phyloP scores from a whole-genome alignment of 208 protist genomes.

The Trypanosoma avium region DNA sequence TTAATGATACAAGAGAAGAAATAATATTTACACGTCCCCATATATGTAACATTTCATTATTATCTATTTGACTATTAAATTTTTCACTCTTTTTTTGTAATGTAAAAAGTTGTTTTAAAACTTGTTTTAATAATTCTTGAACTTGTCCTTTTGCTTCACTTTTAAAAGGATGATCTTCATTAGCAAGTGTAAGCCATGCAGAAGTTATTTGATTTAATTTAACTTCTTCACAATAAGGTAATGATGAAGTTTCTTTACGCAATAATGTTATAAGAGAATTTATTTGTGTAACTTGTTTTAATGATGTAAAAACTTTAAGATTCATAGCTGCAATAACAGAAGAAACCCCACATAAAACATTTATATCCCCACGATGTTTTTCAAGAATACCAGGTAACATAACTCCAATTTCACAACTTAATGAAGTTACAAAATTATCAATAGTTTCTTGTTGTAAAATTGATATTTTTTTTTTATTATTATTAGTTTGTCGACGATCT shows the following conservation, averaged over 20 bases:
- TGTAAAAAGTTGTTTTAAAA: slow-evolving; percentile 42
- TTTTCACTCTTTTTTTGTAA: not conserved
- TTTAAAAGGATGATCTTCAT: slow-evolving; percentile 56
- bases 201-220: slow-evolving; percentile 37
- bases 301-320: slow-evolving; percentile 51
- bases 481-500: slow-evolving; percentile 14
- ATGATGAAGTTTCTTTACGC: slow-evolving; percentile 39
- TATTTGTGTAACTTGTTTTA: slow-evolving; percentile 38
- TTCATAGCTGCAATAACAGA: slow-evolving; percentile 54
- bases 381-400: slow-evolving; percentile 50
- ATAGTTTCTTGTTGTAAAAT: slow-evolving; percentile 18
- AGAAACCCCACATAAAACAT: slow-evolving; percentile 45
- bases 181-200: slow-evolving; percentile 67
- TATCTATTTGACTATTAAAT: not conserved
- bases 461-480: slow-evolving; percentile 2
- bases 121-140: slow-evolving; percentile 57
- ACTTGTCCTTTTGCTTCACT: slow-evolving; percentile 68
- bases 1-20: slow-evolving; percentile 45
- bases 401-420: slow-evolving; percentile 54
- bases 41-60: slow-evolving; percentile 27
- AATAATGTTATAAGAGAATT: slow-evolving; percentile 56
- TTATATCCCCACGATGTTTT: slow-evolving; percentile 45
- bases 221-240: slow-evolving; percentile 27
- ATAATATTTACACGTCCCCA: slow-evolving; percentile 67
- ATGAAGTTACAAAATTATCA: slow-evolving; percentile 31